phyloP scores from a whole-genome alignment of 331 rosid genomes.

The Acacia concinna region DNA sequence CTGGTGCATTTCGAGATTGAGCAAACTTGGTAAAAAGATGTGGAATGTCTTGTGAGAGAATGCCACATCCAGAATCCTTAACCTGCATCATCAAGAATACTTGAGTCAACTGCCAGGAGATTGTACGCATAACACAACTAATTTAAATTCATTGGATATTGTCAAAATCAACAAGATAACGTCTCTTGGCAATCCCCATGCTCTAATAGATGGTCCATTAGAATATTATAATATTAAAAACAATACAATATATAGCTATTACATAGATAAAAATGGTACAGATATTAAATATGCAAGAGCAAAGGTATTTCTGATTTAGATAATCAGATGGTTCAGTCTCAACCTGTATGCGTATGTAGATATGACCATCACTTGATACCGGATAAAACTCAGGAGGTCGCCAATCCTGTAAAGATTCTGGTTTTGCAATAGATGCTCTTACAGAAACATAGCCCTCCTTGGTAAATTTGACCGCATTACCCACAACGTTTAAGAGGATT shows the following conservation, averaged over 20 bases:
- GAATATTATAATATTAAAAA: neutral
- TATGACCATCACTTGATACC: conserved; percentile 46
- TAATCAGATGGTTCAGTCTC: neutral
- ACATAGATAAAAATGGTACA: neutral
- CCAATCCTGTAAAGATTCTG: conserved; percentile 62
- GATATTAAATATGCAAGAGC: neutral
- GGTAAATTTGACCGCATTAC: conserved; percentile 57
- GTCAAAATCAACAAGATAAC: neutral
- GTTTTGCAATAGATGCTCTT: conserved; percentile 57
- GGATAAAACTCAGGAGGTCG: conserved; percentile 60
- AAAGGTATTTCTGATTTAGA: neutral
- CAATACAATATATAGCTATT: neutral
- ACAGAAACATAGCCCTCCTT: conserved; percentile 60
- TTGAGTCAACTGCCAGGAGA: neutral
- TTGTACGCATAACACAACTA: neutral
- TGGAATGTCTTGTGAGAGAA: conserved; percentile 58
- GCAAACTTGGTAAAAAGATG: conserved; percentile 56
- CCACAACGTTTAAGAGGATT: conserved; percentile 54
- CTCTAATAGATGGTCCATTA: neutral
- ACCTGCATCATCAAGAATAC: conserved; percentile 42
- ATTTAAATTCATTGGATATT: neutral
- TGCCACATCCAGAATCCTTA: conserved; percentile 71
- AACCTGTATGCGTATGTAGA: conserved; percentile 64
- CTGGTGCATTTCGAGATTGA: conserved; percentile 41
- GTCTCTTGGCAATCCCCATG: neutral